These are phyloP conservation scores for Exophiala lecanii-corni DNA, from an alignment of 2,329 filamentous ascomycete genomes.

Conservation along the genomic window DNA sequence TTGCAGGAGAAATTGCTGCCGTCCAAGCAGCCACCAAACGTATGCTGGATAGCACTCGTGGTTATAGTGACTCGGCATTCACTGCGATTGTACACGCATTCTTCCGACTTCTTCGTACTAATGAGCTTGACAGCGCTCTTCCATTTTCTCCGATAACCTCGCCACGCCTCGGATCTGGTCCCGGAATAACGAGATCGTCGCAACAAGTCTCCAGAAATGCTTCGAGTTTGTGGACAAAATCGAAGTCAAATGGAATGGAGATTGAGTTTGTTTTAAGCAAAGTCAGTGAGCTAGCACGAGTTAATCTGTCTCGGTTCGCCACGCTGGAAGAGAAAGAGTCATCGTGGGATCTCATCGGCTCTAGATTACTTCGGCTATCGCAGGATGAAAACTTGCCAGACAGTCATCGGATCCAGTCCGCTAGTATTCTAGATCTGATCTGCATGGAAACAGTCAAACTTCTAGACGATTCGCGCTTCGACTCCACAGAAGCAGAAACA, in stretches of 20 bases:
- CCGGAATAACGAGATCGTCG: slow-evolving; percentile 29
- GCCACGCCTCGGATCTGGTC: slow-evolving; percentile 40
- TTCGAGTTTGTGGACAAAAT: slow-evolving; percentile 38
- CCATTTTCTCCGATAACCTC: slow-evolving; percentile 17
- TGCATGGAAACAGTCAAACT: slow-evolving; percentile 41
- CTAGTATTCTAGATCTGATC: slow-evolving; percentile 54
- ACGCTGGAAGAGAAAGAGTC: slow-evolving; percentile 61
- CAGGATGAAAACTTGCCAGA: slow-evolving; percentile 35
- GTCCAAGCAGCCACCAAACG: slow-evolving; percentile 83
- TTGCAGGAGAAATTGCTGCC: slow-evolving; percentile 76
- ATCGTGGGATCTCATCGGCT: slow-evolving; percentile 69
- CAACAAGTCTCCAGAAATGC: slow-evolving; percentile 38
- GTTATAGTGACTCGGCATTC: slow-evolving; percentile 82
- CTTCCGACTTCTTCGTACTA: slow-evolving; percentile 19
- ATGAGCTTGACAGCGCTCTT: slow-evolving; percentile 42
- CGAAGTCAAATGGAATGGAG: slow-evolving; percentile 41
- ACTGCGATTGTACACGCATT: slow-evolving; percentile 52
- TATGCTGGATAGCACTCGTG: slow-evolving; percentile 84
- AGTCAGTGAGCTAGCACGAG: slow-evolving; percentile 65
- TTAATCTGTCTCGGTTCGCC: slow-evolving; percentile 72
- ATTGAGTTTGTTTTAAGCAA: slow-evolving; percentile 62
- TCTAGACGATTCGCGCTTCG: slow-evolving; percentile 31
- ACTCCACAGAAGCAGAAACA: slow-evolving; percentile 13
- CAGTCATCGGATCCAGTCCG: slow-evolving; percentile 48
- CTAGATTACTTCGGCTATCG: slow-evolving; percentile 47